Base-by-base conservation (phyloP, 176 grass and related monocot species). In the Poa annua region DNA sequence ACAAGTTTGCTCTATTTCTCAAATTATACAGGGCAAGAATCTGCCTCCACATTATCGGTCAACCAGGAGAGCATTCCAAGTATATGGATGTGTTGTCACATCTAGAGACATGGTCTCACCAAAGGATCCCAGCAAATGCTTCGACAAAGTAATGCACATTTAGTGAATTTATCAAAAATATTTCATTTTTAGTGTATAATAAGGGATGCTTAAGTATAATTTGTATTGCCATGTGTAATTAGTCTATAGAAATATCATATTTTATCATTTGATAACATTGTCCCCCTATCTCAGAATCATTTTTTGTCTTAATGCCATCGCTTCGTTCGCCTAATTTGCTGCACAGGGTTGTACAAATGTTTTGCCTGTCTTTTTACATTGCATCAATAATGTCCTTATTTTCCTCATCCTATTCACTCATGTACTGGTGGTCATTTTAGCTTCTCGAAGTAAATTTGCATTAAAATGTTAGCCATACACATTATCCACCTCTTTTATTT, bases 81-180 rank as follows among this genome's bases (percentile, higher is more conserved):
- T 98, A 25, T 95, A 93, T 92, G 96, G 96, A 24, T 98, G 96
- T 78, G 60, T 95, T 54, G 80, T 93, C 19, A 95, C 96, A 71
- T 90, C 76, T 75, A 70, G 64, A 90, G 89, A 98, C 54, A 98
- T 98, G 96, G 96, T 98, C 60, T 85, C 92, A 79, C 91, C 93
- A 66, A 95, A 87, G 61, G 87, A 98, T 90, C 80, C 87, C 49
- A 87, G 47, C 44, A 95, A 39, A 90, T 51, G 35, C 81, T 98
- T 93, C 38, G 85, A 94, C 44, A 98, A 98, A 88, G 96, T 92
- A 94, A 83, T 83, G 73, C 74, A 67, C 21, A 52, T 74, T 21
- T 78, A 21, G 71, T 56, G 26, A 29, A 16, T 48, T 36, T 64
- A 35, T 55, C 15, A 77, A 85, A 38, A 35, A 71, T 47, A 49